Percentiles rank a stretch among this genome's conserved stretches.
Conservation (phyloP, 106 monocot genomes). For the Chionographis japonica region DNA sequence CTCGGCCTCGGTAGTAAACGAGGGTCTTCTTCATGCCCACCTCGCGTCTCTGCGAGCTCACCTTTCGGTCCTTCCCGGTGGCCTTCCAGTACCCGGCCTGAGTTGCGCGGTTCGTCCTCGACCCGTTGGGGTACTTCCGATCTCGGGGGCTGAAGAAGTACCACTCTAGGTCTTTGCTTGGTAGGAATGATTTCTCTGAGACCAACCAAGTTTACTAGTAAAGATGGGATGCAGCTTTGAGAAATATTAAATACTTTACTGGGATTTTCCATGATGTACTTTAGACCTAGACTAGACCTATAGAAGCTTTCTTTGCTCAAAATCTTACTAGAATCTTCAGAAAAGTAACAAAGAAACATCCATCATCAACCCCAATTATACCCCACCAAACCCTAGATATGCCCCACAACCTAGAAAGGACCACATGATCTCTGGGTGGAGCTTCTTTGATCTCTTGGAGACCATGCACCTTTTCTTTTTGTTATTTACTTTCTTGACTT, state of each 20-base stretch:
- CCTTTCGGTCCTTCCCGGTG: constrained; percentile 83
- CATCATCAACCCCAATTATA: constrained; percentile 1
- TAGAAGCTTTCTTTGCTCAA: no score
- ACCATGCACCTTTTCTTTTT: constrained; percentile 10
- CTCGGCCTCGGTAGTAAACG: constrained; percentile 83
- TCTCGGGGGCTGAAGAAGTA: constrained; percentile 95
- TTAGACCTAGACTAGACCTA: background rate
- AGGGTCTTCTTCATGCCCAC: constrained; percentile 95
- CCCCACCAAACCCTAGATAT: constrained; percentile 1
- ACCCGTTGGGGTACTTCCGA: constrained; percentile 88
- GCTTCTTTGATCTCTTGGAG: constrained; percentile 9
- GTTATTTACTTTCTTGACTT: constrained; percentile 11
- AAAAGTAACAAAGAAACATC: background rate
- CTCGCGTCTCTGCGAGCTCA: constrained; percentile 50
- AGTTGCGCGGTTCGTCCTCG: constrained; percentile 87
- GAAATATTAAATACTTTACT: constrained; percentile 3
- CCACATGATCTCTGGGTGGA: background rate
- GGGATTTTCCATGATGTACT: background rate
- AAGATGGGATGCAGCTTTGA: background rate
- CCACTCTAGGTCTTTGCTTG: constrained; percentile 95
- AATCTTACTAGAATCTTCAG: background rate
- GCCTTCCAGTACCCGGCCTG: constrained; percentile 91
- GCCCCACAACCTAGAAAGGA: background rate
- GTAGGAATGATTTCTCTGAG: constrained; percentile 88
- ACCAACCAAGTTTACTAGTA: background rate